Conservation (phyloP, 805 yeast species). For the Metschnikowia borealis region DNA sequence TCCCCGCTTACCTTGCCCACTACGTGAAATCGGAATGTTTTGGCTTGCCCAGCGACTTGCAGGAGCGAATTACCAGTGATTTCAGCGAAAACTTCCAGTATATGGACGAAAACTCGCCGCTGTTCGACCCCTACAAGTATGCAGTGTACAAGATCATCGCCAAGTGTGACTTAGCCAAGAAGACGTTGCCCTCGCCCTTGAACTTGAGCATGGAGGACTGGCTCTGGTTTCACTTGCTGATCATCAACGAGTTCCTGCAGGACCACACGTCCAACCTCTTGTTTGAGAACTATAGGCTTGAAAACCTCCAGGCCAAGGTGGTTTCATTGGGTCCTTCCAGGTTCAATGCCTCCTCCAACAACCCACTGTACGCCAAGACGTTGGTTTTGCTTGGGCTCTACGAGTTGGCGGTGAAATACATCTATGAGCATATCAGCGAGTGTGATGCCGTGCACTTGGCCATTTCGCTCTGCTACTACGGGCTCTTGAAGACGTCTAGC, state of each 20-base stretch:
- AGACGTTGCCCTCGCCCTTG: conserved; percentile 62
- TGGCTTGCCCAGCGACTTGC: conserved; percentile 60
- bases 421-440: conserved; percentile 58
- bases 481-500: conserved; percentile 53
- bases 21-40: conserved; percentile 52
- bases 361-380: conserved; percentile 70
- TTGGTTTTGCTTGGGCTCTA: conserved; percentile 73
- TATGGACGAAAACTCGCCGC: conserved; percentile 44
- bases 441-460: conserved; percentile 88
- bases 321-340: conserved; percentile 68
- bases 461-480: conserved; percentile 71
- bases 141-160: conserved; percentile 91
- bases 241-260: conserved; percentile 53
- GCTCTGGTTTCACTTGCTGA: conserved; percentile 88
- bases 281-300: conserved; percentile 67
- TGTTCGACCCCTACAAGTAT: conserved; percentile 81
- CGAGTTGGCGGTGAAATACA: conserved; percentile 71
- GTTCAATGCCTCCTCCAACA: conserved; percentile 61
- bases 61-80: conserved; percentile 69
- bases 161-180: conserved; percentile 72
- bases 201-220: conserved; percentile 87
- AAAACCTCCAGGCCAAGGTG: conserved; percentile 69
- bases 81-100: conserved; percentile 79
- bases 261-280: conserved; percentile 37
- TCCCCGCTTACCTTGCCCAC: conserved; percentile 73